Conservation (phyloP, 352 stramenopile genomes). For the Globisporangium nunn region DNA sequence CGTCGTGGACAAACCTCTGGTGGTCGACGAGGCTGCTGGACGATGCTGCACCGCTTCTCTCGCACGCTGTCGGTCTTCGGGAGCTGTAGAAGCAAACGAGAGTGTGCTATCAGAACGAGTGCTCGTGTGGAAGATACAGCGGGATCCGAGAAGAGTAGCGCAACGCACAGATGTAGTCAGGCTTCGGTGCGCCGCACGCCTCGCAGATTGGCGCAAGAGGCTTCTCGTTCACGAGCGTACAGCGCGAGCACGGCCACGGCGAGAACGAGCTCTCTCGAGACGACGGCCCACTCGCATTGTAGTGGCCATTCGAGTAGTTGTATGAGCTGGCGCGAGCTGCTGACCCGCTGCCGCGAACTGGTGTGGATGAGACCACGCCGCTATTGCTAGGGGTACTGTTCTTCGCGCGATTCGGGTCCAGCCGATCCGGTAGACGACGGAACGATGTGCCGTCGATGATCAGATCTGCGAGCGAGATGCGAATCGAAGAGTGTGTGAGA, state of each 20-base stretch:
- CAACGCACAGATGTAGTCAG: constrained; percentile 51
- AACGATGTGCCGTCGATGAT: constrained; percentile 80
- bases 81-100: constrained; percentile 15
- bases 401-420: constrained; percentile 35
- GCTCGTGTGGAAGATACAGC: background rate
- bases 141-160: background rate
- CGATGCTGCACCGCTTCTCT: constrained; percentile 31
- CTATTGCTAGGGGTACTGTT: constrained; percentile 10
- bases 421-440: constrained; percentile 58
- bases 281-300: constrained; percentile 20
- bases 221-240: constrained; percentile 79
- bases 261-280: constrained; percentile 52
- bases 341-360: constrained; percentile 11
- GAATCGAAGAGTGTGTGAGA: background rate
- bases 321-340: constrained; percentile 23
- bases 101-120: background rate
- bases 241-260: constrained; percentile 63
- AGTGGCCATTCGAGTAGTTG: constrained; percentile 24
- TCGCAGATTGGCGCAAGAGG: constrained; percentile 64
- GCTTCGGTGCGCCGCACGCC: constrained; percentile 57
- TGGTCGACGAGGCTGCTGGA: constrained; percentile 1
- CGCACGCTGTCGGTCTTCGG: constrained; percentile 38
- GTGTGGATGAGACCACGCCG: constrained; percentile 20
- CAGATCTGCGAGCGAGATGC: constrained; percentile 33
- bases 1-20: constrained; percentile 7